These are phyloP conservation scores for Anthostomella pinea DNA, from an alignment of 2,329 filamentous ascomycete species.

Conservation along the genomic window DNA sequence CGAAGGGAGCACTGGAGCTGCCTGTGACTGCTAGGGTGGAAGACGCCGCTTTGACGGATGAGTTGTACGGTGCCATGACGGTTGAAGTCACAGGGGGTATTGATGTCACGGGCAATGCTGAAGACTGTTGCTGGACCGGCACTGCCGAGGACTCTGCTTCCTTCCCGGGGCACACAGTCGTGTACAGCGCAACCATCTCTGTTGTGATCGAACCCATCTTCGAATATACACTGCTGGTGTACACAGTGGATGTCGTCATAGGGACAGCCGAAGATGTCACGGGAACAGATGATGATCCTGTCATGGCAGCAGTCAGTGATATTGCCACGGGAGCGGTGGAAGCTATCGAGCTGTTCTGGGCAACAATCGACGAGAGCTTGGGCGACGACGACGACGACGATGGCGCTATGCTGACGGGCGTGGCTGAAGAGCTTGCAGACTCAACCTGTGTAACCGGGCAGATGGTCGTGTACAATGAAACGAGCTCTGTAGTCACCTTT, in stretches of 20 bases:
- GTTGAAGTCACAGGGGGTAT: neutral
- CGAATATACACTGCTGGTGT: slow-evolving; percentile 26
- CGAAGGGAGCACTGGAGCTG: too few species aligned
- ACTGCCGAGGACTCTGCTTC: slow-evolving; percentile 8
- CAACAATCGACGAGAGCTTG: slow-evolving; percentile 12
- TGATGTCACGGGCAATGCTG: slow-evolving; percentile 1
- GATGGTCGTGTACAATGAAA: slow-evolving; percentile 31
- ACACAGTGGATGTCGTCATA: slow-evolving; percentile 27
- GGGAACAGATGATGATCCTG: too few species aligned
- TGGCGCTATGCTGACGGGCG: slow-evolving; percentile 11
- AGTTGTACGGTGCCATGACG: slow-evolving; percentile 1
- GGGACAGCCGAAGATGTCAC: slow-evolving; percentile 9
- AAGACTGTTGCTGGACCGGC: too few species aligned
- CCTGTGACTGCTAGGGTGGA: slow-evolving; percentile 7
- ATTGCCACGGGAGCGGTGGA: slow-evolving; percentile 20
- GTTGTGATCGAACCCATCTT: slow-evolving; percentile 24
- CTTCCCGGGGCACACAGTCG: slow-evolving; percentile 26
- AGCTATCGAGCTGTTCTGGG: slow-evolving; percentile 6
- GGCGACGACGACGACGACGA: slow-evolving; percentile 8
- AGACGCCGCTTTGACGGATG: slow-evolving; percentile 3
- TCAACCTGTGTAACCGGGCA: slow-evolving; percentile 23
- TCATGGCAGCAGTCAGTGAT: too few species aligned
- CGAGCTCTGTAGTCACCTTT: slow-evolving; percentile 28
- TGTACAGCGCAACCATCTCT: slow-evolving; percentile 25
- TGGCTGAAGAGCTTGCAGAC: slow-evolving; percentile 10